Base-by-base conservation (phyloP, 2,329 filamentous ascomycete species). In the Fusarium virguliforme region DNA sequence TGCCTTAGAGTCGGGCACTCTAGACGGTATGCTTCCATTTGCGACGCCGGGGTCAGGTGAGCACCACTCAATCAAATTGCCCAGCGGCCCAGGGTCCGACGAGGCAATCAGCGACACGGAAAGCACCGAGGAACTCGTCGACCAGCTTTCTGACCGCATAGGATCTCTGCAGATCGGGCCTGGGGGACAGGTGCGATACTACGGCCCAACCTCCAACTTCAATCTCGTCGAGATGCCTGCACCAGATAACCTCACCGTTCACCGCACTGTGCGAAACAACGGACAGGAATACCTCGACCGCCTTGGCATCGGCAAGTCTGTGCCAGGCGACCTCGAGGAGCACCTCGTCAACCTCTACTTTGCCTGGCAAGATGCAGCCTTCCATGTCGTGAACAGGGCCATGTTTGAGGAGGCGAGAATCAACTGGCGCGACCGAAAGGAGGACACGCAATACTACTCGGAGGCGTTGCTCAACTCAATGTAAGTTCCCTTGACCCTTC, bases 391-490 rank as follows among this genome's bases (percentile, higher is more conserved):
- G 4, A 70, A 78, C 12, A 68, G 71, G 4, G 40, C 56, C 30
- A 67, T 75, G 34, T 78, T 74, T 40, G 67, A 71, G 9, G 51
- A 41, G 1, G 65, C 68, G 3, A 73, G 58, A 46, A 18, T 43
- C 8, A 28, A 37, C 9, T 74, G 70, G 67, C 51, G n/a, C 12
- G 60, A 75, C 7, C 67, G 68, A 34, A 64, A 70, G 8, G 64
- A 74, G 7, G 72, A 76, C 8, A 75, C 73, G 4, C 72, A 74
- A 1, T 78, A 77, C 48, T 78, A 75, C 48, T 78, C 76, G 0
- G 76, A 78, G 32, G 68, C 76, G 1, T 56, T 78, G 8, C 73
- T 68, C 1, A 78, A 77, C 15, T 72, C 76, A 28, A 76, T 78
- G 76, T 74, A 10, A 62, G 75, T 65, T 15, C 6, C 18, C 18